Evolutionary conservation across 148 eudicot species (phyloP), one percentile per base, ranked within the genome.

Genomic region (Limonium bicolor): DNA sequence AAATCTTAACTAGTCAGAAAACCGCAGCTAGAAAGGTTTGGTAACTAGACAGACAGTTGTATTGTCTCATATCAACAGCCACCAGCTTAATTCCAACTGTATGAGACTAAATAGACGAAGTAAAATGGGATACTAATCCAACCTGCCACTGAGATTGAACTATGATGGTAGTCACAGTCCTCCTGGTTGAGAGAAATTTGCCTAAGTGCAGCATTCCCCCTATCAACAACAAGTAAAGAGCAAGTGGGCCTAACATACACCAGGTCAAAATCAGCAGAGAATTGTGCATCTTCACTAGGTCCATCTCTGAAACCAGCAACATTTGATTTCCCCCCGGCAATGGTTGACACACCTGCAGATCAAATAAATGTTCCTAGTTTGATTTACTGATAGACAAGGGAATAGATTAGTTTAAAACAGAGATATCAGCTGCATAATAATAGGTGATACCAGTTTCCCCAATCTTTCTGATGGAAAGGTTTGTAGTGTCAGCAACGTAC

Each of bases 261-360:
- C 61, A 92, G 72, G 48, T 85, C 99, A 61, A 92, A 92, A 58
- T 92, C 95, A 50, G 55, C 15, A 17, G 99, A 92, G 63, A 92
- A 90, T 56, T 74, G 73, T 31, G 99, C 99, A 63, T 76, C 82
- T 47, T 81, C 99, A 47, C 95, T 81, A 3, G 99, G 95, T 29
- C 99, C 99, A 53, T 85, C 99, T 63, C 95, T 81, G 65, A 80
- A 85, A 36, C 99, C 99, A 24, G 87, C 73, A 66, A 76, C 65
- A 68, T 71, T 92, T 31, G 99, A 92, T 61, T 85, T 92, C 4
- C 99, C 99, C 37, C 99, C 99, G 49, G 99, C 99, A 69, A 92
- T 92, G 29, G 99, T 92, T 20, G 95, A 80, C 68, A 92, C 99
- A 45, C 99, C 99, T 92, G 66, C 39, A 61, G n/a, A n/a, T n/a